Conservation (phyloP, 2,329 filamentous ascomycete genomes). For the Penicillium sp. region DNA sequence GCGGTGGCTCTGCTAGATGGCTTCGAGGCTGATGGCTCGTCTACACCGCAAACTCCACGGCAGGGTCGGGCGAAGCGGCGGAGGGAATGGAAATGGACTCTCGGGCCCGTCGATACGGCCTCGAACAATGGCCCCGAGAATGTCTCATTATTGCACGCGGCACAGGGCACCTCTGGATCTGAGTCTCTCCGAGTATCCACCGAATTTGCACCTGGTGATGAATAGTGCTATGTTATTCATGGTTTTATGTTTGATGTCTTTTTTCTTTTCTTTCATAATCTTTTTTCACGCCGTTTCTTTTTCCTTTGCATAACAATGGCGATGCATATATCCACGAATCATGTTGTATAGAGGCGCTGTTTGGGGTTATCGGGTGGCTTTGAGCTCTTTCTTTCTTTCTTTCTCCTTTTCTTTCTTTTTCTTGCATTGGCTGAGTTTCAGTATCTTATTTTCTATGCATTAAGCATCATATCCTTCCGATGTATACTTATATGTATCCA, state of each 20-base stretch:
- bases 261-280: not conserved
- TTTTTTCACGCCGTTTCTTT: not conserved
- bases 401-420: too few relatives aligned
- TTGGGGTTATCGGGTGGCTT: not conserved
- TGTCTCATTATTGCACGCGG: not conserved
- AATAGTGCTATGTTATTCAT: conserved; percentile 1
- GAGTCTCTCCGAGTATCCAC: not conserved
- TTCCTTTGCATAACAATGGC: conserved; percentile 11
- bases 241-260: conserved; percentile 4
- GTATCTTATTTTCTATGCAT: too few relatives aligned
- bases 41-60: conserved; percentile 46
- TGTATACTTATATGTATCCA: not conserved
- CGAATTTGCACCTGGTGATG: conserved; percentile 1
- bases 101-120: conserved; percentile 37
- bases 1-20: conserved; percentile 35
- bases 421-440: too few relatives aligned
- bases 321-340: conserved; percentile 16
- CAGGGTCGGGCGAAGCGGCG: conserved; percentile 47
- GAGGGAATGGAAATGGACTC: conserved; percentile 51
- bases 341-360: conserved; percentile 19
- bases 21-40: conserved; percentile 40
- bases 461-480: too few relatives aligned
- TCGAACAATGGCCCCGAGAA: conserved; percentile 6
- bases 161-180: not conserved
- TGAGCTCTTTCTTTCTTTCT: not conserved